Conservation (phyloP, 2,329 filamentous ascomycete genomes). For the Arthrobotrys megalospora region DNA sequence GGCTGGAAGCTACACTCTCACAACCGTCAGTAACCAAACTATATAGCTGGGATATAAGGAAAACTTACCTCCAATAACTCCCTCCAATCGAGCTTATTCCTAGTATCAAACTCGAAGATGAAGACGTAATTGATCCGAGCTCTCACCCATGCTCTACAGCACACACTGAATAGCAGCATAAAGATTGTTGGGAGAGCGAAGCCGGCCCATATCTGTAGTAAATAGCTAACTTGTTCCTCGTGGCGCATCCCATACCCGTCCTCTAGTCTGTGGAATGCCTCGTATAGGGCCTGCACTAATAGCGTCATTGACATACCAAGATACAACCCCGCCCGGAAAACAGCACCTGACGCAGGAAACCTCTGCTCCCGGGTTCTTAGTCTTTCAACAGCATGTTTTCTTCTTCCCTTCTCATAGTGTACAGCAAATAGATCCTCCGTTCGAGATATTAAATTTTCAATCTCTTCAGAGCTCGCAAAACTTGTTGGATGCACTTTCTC, state of each 20-base stretch:
- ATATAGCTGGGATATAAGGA: neutral
- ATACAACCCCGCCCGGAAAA: conserved; percentile 76
- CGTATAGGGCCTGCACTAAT: conserved; percentile 74
- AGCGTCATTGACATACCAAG: conserved; percentile 78
- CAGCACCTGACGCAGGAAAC: conserved; percentile 73
- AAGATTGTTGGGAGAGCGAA: conserved; percentile 89
- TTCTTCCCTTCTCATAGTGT: conserved; percentile 94
- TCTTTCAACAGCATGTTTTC: conserved; percentile 90
- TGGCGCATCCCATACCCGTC: conserved; percentile 61
- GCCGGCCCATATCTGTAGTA: conserved; percentile 81
- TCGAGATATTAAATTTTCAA: conserved; percentile 83
- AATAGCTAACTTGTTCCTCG: conserved; percentile 67
- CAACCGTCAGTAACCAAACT: conserved; percentile 56
- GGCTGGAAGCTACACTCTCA: conserved; percentile 76
- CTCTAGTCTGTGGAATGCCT: conserved; percentile 32
- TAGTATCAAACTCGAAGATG: conserved; percentile 94
- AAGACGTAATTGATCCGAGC: conserved; percentile 96
- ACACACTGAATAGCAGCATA: conserved; percentile 85
- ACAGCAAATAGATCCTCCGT: conserved; percentile 93
- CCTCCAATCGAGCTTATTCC: conserved; percentile 89
- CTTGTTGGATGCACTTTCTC: conserved; percentile 91
- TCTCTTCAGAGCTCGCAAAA: conserved; percentile 89
- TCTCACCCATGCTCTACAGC: conserved; percentile 84
- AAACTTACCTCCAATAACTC: conserved; percentile 78
- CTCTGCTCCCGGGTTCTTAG: conserved; percentile 76